Base-by-base conservation (phyloP, 1,139 yeast genomes). In the Pichia sp. region DNA sequence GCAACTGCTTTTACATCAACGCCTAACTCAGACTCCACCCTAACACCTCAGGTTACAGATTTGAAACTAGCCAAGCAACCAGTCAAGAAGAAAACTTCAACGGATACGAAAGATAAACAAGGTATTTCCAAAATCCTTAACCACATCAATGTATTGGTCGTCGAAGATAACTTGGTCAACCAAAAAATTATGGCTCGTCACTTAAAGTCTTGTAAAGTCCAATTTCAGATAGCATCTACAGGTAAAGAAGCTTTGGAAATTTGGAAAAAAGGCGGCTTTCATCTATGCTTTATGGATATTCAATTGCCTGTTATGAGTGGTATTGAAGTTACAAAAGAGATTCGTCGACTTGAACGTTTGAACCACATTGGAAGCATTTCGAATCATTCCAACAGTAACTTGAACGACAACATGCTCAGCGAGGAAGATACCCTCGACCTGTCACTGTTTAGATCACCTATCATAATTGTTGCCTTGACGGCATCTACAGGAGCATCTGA, bases 301-400 rank as follows among this genome's bases (percentile, higher is more conserved):
- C 96, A 88, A 58, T 66, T 88, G 40, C 97, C 97, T 0, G 94
- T 86, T 3, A 77, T 87, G 69, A 82, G 94, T 3, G 97, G 97
- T 23, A 74, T 88, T 26, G 95, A 87, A 44, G 96, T 94, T 6
- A 83, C 96, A 4, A 81, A 82, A 53, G 94, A 85, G 50, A 88
- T 88, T 29, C 67, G 98, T 37, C 69, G 88, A 33, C 63, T 87
- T 37, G 98, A 91, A 53, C 75, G 78, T 49, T 63, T 79, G 24
- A 87, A 87, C 52, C 71, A 80, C 22, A 85, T 88, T 46, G 96
- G 96, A 10, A 87, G 81, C 15, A 36, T 34, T 15, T 27, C 42
- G 11, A 18, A 30, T 15, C 29, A 37, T 24, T 28, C 25, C 17
- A 22, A 17, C 5, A 28, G 39, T 20, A 18, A 13, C 5, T 27